Evolutionary conservation across 345 rosid species (phyloP).

Genomic region (Linum tenue): DNA sequence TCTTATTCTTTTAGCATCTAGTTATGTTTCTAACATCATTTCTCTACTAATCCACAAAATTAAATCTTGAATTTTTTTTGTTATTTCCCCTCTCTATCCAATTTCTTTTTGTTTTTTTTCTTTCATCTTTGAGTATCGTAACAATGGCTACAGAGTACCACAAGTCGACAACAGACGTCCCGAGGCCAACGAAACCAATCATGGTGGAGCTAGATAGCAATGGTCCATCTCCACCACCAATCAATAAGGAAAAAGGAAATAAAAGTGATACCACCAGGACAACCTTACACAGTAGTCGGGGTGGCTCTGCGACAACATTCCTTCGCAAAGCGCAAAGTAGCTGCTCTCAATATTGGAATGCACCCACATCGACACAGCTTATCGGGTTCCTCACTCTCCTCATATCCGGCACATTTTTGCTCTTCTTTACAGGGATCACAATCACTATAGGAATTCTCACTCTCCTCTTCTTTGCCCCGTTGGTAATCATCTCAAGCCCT

Average conservation of each 20-base stretch:
- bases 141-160: neutral
- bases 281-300: too few relatives aligned
- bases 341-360: neutral
- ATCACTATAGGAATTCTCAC: neutral
- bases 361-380: neutral
- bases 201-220: neutral
- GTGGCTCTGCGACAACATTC: neutral
- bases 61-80: too few relatives aligned
- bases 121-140: too few relatives aligned
- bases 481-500: neutral
- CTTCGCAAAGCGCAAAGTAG: neutral
- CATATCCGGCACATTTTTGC: neutral
- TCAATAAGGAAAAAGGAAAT: neutral
- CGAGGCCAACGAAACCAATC: neutral
- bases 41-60: too few relatives aligned
- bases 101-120: too few relatives aligned
- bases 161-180: neutral
- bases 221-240: neutral
- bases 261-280: too few relatives aligned
- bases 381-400: neutral
- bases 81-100: too few relatives aligned
- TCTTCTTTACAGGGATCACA: neutral
- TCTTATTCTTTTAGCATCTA: too few relatives aligned
- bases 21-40: too few relatives aligned
- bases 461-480: neutral